Evolutionary conservation across 1,139 yeast species (phyloP).

Genomic region (Suhomyces choctaworum): DNA sequence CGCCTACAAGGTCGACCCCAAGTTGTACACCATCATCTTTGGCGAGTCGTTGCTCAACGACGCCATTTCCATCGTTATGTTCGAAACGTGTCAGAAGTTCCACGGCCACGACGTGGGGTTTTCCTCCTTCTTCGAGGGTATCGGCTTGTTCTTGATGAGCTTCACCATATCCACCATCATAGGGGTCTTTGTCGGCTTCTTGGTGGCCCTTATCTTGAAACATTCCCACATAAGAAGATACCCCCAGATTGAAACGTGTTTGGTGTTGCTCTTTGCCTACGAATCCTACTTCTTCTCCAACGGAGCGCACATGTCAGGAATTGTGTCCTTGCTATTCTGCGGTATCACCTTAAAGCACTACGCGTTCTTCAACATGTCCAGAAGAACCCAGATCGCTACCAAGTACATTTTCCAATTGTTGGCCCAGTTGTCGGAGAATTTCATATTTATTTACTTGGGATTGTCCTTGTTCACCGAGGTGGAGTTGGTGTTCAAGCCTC

Average conservation of each 20-base stretch:
- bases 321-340: constrained; percentile 90
- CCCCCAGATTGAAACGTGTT: constrained; percentile 94
- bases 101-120: constrained; percentile 79
- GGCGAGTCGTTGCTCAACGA: constrained; percentile 95
- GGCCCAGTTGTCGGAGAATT: constrained; percentile 95
- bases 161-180: constrained; percentile 91
- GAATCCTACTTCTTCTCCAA: constrained; percentile 96
- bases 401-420: constrained; percentile 90
- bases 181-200: constrained; percentile 83
- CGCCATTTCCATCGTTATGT: constrained; percentile 98
- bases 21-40: constrained; percentile 91
- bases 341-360: constrained; percentile 96
- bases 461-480: constrained; percentile 94
- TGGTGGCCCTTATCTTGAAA: constrained; percentile 85
- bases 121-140: constrained; percentile 85
- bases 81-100: constrained; percentile 96
- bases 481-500: constrained; percentile 89
- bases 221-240: constrained; percentile 91
- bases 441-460: constrained; percentile 93
- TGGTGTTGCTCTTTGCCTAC: constrained; percentile 87
- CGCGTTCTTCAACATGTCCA: constrained; percentile 95
- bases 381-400: constrained; percentile 95
- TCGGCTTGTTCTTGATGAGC: constrained; percentile 89
- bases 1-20: constrained; percentile 97
- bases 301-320: constrained; percentile 99